Conservation (phyloP, 352 stramenopile genomes). For the Phytophthora sansomeana region DNA sequence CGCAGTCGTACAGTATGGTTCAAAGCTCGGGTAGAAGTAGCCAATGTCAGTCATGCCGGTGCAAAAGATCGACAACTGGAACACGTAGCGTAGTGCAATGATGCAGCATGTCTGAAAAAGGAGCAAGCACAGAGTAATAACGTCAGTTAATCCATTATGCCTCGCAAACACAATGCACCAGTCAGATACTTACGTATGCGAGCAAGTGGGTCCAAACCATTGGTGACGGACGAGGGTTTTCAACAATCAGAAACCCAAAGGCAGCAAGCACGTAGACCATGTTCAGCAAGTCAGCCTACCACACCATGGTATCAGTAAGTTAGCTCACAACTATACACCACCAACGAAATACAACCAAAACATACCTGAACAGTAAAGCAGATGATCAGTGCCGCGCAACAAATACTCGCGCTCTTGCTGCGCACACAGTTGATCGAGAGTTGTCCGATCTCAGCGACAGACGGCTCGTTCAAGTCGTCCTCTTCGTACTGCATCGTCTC, state of each 20-base stretch:
- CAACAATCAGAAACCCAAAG: conserved; percentile 77
- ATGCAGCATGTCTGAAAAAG: conserved; percentile 54
- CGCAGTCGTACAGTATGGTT: conserved; percentile 72
- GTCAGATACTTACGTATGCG: conserved; percentile 74
- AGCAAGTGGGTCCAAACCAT: conserved; percentile 76
- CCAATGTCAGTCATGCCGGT: conserved; percentile 59
- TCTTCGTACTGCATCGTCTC: conserved; percentile 78
- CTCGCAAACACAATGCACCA: background rate
- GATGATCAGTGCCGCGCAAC: conserved; percentile 70
- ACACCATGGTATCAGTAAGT: background rate
- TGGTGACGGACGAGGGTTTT: conserved; percentile 76
- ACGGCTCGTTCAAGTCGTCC: conserved; percentile 81
- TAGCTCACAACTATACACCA: background rate
- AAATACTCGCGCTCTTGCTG: conserved; percentile 69
- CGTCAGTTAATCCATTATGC: background rate
- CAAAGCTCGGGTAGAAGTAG: conserved; percentile 80
- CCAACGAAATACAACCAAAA: background rate
- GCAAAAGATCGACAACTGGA: conserved; percentile 89
- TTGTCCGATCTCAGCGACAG: conserved; percentile 58
- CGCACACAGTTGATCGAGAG: conserved; percentile 71
- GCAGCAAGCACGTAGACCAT: conserved; percentile 75
- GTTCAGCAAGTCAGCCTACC: conserved; percentile 81
- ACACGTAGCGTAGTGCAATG: conserved; percentile 73
- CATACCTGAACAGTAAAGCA: conserved; percentile 80
- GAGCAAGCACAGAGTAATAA: background rate